A percentile compares a stretch with the other conserved stretches of the same genome.
Conservation (phyloP, 345 rosid genomes). For the Anacardium occidentale region DNA sequence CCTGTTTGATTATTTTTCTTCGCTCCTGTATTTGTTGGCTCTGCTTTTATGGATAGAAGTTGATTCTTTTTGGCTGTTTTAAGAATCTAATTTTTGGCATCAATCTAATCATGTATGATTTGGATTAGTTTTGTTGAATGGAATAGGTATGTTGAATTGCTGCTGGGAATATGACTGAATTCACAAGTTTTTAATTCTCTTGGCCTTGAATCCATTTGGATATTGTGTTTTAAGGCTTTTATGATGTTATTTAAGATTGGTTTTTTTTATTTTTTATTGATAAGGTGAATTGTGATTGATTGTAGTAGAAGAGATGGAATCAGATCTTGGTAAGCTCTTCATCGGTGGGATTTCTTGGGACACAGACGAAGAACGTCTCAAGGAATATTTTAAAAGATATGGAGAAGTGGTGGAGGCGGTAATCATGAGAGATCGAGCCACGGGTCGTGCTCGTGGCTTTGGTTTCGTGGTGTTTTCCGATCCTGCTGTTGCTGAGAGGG, state of each 20-base stretch:
- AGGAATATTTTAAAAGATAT: slow-evolving; percentile 76
- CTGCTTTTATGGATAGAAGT: neutral
- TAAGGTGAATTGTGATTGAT: slow-evolving; percentile 30
- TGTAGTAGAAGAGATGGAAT: slow-evolving; percentile 78
- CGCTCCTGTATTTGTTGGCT: slow-evolving; percentile 34
- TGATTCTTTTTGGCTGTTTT: neutral
- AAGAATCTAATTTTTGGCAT: neutral
- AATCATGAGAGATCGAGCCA: slow-evolving; percentile 95
- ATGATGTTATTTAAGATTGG: slow-evolving; percentile 23
- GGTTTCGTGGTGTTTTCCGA: slow-evolving; percentile 89
- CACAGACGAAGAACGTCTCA: slow-evolving; percentile 85
- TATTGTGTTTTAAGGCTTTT: slow-evolving; percentile 14
- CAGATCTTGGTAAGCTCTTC: slow-evolving; percentile 98
- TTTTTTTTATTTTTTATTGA: slow-evolving; percentile 28
- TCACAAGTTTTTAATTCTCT: slow-evolving; percentile 11
- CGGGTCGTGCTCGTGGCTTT: slow-evolving; percentile 96
- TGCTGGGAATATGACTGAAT: slow-evolving; percentile 22
- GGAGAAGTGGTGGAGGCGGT: slow-evolving; percentile 94
- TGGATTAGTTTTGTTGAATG: slow-evolving; percentile 18
- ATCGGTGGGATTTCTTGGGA: slow-evolving; percentile 99
- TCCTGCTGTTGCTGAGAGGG: slow-evolving; percentile 90
- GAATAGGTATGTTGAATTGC: slow-evolving; percentile 14
- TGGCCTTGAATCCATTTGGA: slow-evolving; percentile 13
- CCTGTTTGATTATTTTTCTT: slow-evolving; percentile 27
- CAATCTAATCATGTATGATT: slow-evolving; percentile 4